Evolutionary conservation across 306 rosid species (phyloP).

Genomic region (cucumber (Cucumis sativus)): DNA sequence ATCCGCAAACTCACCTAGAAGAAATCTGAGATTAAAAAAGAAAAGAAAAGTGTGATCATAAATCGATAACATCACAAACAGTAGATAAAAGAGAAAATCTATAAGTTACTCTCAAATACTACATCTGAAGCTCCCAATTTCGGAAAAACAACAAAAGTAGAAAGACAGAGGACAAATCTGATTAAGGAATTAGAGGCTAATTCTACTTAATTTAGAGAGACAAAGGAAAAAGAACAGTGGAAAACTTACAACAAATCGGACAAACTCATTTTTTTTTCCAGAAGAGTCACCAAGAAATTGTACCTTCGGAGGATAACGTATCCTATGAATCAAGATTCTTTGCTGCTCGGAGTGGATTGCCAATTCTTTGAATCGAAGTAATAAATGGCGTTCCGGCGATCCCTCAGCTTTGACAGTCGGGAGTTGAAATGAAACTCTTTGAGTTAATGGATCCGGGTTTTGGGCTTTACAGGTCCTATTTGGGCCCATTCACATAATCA

Average conservation of each 20-base stretch:
- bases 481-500: not conserved
- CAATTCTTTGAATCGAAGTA: not conserved
- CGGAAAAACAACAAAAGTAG: not conserved
- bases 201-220: not conserved
- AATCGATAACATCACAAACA: not conserved
- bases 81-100: not conserved
- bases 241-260: not conserved
- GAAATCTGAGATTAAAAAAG: conserved; percentile 1
- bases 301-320: not conserved
- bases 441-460: not conserved
- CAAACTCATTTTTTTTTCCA: not conserved
- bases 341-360: not conserved
- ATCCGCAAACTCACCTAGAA: conserved; percentile 17
- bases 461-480: not conserved
- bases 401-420: not conserved
- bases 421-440: not conserved
- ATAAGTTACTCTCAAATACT: not conserved
- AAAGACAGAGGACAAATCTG: not conserved
- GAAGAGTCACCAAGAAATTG: not conserved
- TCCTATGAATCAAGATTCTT: not conserved
- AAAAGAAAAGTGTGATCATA: not conserved
- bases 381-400: not conserved
- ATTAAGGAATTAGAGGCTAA: not conserved
- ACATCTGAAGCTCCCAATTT: not conserved
- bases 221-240: not conserved